Evolutionary conservation across 176 grass and related monocot species (phyloP).

Genomic region (Alloteropsis semialata): DNA sequence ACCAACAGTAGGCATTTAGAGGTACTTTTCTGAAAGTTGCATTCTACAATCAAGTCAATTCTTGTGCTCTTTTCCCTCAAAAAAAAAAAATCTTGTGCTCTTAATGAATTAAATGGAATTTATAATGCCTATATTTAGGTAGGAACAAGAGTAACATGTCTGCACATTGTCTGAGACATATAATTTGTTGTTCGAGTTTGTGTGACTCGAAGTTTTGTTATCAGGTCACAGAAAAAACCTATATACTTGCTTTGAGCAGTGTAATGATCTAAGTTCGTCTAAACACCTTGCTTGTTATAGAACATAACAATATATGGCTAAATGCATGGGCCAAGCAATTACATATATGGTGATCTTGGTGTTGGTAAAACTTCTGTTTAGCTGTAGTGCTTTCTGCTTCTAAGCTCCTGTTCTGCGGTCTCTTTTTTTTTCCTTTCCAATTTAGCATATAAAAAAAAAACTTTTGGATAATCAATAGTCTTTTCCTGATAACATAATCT

Average conservation of each 20-base stretch:
- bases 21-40: conserved; percentile 48
- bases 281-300: not conserved
- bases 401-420: conserved; percentile 14
- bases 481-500: conserved; percentile 27
- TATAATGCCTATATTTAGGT: conserved; percentile 18
- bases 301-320: not conserved
- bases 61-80: too few species aligned
- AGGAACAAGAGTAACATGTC: conserved; percentile 5
- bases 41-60: conserved; percentile 8
- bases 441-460: conserved; percentile 16
- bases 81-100: not conserved
- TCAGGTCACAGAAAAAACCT: not conserved
- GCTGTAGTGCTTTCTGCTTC: conserved; percentile 8
- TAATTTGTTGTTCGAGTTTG: conserved; percentile 2
- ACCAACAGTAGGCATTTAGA: conserved; percentile 73
- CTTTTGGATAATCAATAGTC: not conserved
- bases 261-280: not conserved
- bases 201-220: not conserved
- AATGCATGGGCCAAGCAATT: not conserved
- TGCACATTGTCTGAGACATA: not conserved
- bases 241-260: not conserved
- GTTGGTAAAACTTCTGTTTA: not conserved
- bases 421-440: not conserved
- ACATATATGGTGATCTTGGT: not conserved
- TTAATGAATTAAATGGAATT: not conserved